These are phyloP conservation scores for Podospora comata DNA, from an alignment of 495 filamentous ascomycete species.

Conservation along the genomic window DNA sequence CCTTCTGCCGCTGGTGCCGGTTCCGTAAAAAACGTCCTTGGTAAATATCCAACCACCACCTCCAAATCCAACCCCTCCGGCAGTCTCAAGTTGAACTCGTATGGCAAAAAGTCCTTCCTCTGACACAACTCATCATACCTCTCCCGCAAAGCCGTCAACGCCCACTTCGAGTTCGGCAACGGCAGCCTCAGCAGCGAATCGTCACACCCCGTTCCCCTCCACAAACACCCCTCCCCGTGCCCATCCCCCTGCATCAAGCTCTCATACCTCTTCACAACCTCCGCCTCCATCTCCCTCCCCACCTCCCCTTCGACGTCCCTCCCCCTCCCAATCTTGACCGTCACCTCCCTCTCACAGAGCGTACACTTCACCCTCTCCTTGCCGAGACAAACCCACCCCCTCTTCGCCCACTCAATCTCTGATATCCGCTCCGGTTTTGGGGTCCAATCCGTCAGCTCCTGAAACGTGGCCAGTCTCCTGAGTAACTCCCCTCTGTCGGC, in stretches of 20 bases:
- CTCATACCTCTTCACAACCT: conserved; percentile 75
- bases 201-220: conserved; percentile 81
- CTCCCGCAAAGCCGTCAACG: conserved; percentile 53
- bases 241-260: conserved; percentile 59
- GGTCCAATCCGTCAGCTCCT: conserved; percentile 84
- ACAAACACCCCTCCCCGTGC: conserved; percentile 81
- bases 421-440: conserved; percentile 76
- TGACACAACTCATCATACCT: conserved; percentile 57
- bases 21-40: conserved; percentile 44
- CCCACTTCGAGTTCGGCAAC: conserved; percentile 54
- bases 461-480: conserved; percentile 77
- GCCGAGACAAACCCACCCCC: conserved; percentile 84
- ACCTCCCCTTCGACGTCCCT: conserved; percentile 54
- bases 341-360: conserved; percentile 75
- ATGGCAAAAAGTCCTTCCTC: conserved; percentile 49
- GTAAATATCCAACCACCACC: conserved; percentile 48
- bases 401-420: conserved; percentile 93
- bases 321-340: conserved; percentile 72
- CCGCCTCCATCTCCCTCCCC: conserved; percentile 55
- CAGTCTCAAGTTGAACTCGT: conserved; percentile 51
- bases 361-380: conserved; percentile 79
- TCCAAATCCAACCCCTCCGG: conserved; percentile 46
- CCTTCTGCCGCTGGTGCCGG: conserved; percentile 31
- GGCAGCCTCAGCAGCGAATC: conserved; percentile 49
- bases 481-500: conserved; percentile 83